Conservation (phyloP, 352 stramenopile species). For the Pythium apleroticum region DNA sequence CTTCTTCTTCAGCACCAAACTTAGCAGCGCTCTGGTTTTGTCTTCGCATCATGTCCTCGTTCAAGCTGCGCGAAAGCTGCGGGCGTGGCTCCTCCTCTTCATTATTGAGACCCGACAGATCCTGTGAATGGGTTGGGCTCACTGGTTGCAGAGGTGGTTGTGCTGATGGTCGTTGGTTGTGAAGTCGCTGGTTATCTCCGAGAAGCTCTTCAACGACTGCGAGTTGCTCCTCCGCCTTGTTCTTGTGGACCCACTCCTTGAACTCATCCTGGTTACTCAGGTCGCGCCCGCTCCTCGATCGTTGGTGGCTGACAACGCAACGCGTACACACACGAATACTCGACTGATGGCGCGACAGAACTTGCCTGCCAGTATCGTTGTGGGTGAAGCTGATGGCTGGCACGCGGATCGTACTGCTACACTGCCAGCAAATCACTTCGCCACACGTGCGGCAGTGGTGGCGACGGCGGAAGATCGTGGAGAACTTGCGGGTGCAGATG, state of each 20-base stretch:
- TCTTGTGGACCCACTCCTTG: conserved; percentile 77
- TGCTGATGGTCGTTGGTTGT: conserved; percentile 1
- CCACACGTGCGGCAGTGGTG: conserved; percentile 88
- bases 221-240: conserved; percentile 42
- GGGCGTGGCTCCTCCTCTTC: conserved; percentile 21
- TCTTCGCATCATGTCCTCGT: conserved; percentile 25
- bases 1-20: conserved; percentile 66
- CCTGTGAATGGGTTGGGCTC: conserved; percentile 69
- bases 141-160: neutral
- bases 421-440: conserved; percentile 88
- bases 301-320: conserved; percentile 79
- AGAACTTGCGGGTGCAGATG: conserved; percentile 82
- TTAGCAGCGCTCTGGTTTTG: conserved; percentile 5
- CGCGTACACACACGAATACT: conserved; percentile 86
- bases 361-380: conserved; percentile 77
- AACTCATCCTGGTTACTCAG: conserved; percentile 82
- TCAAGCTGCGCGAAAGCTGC: conserved; percentile 26
- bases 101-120: conserved; percentile 47
- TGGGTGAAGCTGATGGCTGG: conserved; percentile 85
- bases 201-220: conserved; percentile 20
- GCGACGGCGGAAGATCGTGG: conserved; percentile 78
- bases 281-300: conserved; percentile 66
- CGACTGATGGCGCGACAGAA: conserved; percentile 73
- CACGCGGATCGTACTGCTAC: conserved; percentile 81
- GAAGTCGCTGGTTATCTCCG: conserved; percentile 25